Evolutionary conservation across 2,329 filamentous ascomycete species (phyloP).

Genomic region (Cladosporium cucumerinum): DNA sequence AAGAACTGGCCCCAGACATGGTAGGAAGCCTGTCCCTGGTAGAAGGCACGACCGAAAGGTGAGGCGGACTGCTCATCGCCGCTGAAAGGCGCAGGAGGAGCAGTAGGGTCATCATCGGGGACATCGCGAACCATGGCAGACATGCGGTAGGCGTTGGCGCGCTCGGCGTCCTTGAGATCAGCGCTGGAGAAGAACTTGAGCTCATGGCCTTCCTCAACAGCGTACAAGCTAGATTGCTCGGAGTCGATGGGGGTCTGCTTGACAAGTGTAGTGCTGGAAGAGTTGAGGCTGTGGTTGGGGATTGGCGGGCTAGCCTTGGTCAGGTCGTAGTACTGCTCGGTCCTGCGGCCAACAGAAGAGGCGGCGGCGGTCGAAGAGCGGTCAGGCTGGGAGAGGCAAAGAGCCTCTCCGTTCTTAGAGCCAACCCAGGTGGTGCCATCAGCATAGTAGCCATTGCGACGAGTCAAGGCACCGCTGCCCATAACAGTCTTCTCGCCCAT

Average conservation of each 20-base stretch:
- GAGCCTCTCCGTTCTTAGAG: slow-evolving; percentile 50
- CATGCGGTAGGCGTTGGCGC: slow-evolving; percentile 15
- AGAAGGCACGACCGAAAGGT: slow-evolving; percentile 57
- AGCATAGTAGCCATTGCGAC: slow-evolving; percentile 45
- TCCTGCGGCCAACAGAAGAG: slow-evolving; percentile 3
- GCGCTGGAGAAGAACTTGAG: slow-evolving; percentile 14
- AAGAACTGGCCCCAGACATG: slow-evolving; percentile 47
- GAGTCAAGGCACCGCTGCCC: slow-evolving; percentile 53
- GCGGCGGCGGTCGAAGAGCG: slow-evolving; percentile 7
- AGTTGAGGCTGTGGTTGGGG: slow-evolving; percentile 25
- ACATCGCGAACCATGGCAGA: slow-evolving; percentile 13
- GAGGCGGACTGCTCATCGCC: slow-evolving; percentile 27
- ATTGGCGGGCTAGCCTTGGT: slow-evolving; percentile 10
- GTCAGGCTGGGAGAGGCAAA: slow-evolving; percentile 41
- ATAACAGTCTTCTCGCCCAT: slow-evolving; percentile 51
- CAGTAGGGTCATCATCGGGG: slow-evolving; percentile 10
- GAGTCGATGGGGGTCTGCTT: slow-evolving; percentile 20
- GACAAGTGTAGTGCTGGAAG: slow-evolving; percentile 29
- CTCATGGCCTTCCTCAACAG: slow-evolving; percentile 13
- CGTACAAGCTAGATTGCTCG: slow-evolving; percentile 23
- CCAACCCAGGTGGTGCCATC: slow-evolving; percentile 51
- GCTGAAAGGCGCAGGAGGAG: not conserved
- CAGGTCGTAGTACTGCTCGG: slow-evolving; percentile 20
- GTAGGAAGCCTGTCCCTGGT: slow-evolving; percentile 50
- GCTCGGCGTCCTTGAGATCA: slow-evolving; percentile 8